These are phyloP conservation scores for Nicotiana undulata DNA, from an alignment of 257 asterid species.

Conservation along the genomic window DNA sequence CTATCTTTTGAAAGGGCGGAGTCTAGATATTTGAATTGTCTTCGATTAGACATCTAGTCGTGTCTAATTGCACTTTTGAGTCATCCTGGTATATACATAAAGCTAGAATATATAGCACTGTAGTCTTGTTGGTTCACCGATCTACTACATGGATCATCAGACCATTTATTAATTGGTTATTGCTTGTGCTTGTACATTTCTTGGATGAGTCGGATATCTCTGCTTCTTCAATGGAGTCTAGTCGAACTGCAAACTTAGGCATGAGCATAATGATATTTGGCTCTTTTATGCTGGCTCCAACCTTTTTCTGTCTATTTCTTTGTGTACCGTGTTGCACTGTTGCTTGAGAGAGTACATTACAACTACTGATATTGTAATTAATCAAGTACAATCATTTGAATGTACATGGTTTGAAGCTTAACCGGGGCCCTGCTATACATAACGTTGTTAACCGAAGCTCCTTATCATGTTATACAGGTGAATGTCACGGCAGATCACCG, in stretches of 20 bases:
- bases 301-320: neutral
- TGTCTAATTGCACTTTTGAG: neutral
- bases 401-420: neutral
- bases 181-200: neutral
- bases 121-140: neutral
- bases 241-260: neutral
- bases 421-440: neutral
- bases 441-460: neutral
- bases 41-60: neutral
- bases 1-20: neutral
- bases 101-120: neutral
- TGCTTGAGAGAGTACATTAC: neutral
- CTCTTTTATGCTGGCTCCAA: neutral
- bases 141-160: neutral
- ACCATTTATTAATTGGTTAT: neutral
- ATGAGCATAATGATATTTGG: neutral
- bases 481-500: conserved; percentile 84
- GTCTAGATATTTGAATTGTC: neutral
- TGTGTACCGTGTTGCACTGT: neutral
- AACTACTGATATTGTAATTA: neutral
- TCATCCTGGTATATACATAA: neutral
- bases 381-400: neutral
- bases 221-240: neutral
- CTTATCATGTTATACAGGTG: conserved; percentile 35
- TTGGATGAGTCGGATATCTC: neutral